Conservation (phyloP, 805 yeast genomes). For the Osmozyma mogii region DNA sequence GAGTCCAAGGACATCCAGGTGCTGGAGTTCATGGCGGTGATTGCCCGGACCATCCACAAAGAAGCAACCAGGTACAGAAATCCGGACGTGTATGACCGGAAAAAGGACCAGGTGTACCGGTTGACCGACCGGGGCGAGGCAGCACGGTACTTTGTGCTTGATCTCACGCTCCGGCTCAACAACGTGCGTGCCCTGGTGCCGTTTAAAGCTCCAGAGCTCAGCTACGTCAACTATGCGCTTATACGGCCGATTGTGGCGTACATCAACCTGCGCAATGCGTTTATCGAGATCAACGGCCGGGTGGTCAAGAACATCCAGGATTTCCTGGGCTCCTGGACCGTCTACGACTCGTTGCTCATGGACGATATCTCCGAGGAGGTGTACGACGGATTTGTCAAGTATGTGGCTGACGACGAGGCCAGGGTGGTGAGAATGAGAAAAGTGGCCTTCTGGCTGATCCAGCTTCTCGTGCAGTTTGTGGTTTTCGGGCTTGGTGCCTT, state of each 20-base stretch:
- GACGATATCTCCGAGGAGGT: conserved; percentile 85
- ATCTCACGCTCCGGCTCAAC: conserved; percentile 69
- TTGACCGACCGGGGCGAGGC: conserved; percentile 25
- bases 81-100: conserved; percentile 22
- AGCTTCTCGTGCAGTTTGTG: conserved; percentile 70
- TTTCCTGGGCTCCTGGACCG: conserved; percentile 95
- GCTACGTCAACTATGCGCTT: conserved; percentile 87
- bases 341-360: conserved; percentile 85
- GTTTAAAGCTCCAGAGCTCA: conserved; percentile 73
- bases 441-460: conserved; percentile 91
- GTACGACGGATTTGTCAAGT: conserved; percentile 82
- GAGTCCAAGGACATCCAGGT: conserved; percentile 43
- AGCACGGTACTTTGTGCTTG: conserved; percentile 62
- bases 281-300: conserved; percentile 78
- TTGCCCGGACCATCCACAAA: conserved; percentile 40
- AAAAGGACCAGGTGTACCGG: conserved; percentile 23
- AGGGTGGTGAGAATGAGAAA: conserved; percentile 65
- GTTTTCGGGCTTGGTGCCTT: conserved; percentile 74
- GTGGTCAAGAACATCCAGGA: conserved; percentile 73
- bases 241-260: conserved; percentile 94
- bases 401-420: conserved; percentile 81
- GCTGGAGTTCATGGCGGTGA: conserved; percentile 41
- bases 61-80: conserved; percentile 39
- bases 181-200: conserved; percentile 89
- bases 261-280: conserved; percentile 83